Base-by-base conservation (phyloP, 805 yeast genomes). In the Blastobotrys robertii region DNA sequence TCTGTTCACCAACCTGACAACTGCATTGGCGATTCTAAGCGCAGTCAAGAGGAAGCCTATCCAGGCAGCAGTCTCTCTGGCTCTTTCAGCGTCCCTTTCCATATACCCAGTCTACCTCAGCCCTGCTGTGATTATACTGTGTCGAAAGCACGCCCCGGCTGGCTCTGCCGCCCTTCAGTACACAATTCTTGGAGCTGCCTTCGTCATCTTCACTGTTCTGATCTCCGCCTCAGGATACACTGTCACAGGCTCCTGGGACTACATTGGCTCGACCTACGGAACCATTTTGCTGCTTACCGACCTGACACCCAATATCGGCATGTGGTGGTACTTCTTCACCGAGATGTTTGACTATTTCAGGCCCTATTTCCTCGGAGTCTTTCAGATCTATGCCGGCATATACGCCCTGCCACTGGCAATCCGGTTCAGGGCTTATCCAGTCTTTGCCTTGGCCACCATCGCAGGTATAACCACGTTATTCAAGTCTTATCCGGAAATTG, bases 241-340 rank as follows among this genome's bases (percentile, higher is more conserved):
- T 5, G 49, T 59, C 8, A 40, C 57, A 0, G 57, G 50, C 13
- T 55, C 63, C 3, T 60, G 62, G 62, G 52, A 53, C 39, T 77
- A 78, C 54, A 37, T 84, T n/a, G 44, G 54, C 30, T 63, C 75
- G 8, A 70, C 75, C 33, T 85, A 81, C 55, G 78, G 81, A 11
- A 51, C 59, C 7, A 47, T 50, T 4, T 56, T 85, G 4, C 65
- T 67, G 16, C 80, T 84, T 53, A 70, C 70, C 32, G 88, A 85
- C 49, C 76, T 87, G 47, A 70, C 79, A 4, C 98, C 98, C 22
- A 92, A 92, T 62, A 61, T 92, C 50, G 98, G 98, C 0, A 67
- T 92, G 14, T 92, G 99, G 99, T 92, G 99, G 99, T 92, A 92
- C 66, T 79, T 88, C 54, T 92, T 92, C 68, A 83, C 90, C 34